These are phyloP conservation scores for Trichosporon sp. DNA, from an alignment of 1,284 basidiomycete species.

Conservation along the genomic window DNA sequence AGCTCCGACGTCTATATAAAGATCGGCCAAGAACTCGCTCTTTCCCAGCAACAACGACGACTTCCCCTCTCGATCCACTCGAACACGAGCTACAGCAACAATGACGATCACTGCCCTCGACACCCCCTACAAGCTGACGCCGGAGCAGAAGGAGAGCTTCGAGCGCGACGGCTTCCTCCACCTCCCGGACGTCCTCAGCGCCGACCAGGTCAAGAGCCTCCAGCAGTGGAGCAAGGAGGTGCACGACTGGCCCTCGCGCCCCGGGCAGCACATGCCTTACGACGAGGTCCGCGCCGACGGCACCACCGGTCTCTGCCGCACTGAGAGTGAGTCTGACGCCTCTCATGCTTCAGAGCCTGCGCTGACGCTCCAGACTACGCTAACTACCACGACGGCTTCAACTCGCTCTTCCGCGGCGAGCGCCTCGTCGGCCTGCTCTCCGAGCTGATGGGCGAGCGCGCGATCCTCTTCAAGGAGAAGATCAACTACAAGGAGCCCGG, in stretches of 20 bases:
- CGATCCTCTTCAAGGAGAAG: constrained; percentile 42
- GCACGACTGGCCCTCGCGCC: constrained; percentile 32
- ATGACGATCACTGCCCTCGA: constrained; percentile 12
- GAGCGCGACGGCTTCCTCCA: constrained; percentile 30
- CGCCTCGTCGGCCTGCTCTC: constrained; percentile 27
- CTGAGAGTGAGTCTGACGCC: constrained; percentile 27
- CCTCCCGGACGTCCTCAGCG: constrained; percentile 24
- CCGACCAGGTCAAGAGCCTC: constrained; percentile 23
- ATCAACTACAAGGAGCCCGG: constrained; percentile 43
- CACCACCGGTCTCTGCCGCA: constrained; percentile 32
- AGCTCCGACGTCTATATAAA: background rate
- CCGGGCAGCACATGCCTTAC: constrained; percentile 39
- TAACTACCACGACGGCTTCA: constrained; percentile 35
- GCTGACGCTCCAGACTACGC: constrained; percentile 27
- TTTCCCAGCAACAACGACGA: background rate
- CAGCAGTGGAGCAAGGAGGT: constrained; percentile 35
- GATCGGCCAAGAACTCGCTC: background rate
- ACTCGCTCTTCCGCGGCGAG: constrained; percentile 28
- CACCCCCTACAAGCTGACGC: constrained; percentile 20
- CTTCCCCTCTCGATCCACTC: background rate
- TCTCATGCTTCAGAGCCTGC: too few relatives aligned
- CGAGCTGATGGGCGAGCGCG: constrained; percentile 32
- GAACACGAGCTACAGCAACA: background rate
- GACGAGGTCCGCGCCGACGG: constrained; percentile 34
- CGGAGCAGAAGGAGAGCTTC: constrained; percentile 22